Percentiles rank a stretch among this genome's conserved stretches.
Evolutionary conservation across 164 flowering plant genomes (phyloP).

Genomic region (Malania oleifera): DNA sequence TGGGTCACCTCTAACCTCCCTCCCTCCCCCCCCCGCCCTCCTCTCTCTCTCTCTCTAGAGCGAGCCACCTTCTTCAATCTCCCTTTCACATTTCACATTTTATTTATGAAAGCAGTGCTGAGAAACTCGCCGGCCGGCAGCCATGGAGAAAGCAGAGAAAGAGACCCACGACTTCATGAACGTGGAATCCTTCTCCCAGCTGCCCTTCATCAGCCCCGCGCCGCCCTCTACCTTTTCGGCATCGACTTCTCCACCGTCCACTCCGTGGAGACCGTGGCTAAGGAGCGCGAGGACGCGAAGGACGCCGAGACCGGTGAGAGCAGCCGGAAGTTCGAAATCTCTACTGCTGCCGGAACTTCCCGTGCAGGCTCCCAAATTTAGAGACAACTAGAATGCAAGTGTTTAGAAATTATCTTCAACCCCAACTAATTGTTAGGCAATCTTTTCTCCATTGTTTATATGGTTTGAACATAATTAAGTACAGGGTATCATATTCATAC

Average conservation of each 20-base stretch:
- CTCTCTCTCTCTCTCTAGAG: neutral
- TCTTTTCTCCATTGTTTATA: no score
- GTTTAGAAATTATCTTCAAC: no score
- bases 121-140: no score
- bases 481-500: no score
- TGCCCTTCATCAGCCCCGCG: constrained; percentile 80
- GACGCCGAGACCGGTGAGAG: constrained; percentile 14
- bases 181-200: constrained; percentile 91
- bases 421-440: no score
- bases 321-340: constrained; percentile 72
- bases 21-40: no score
- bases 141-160: constrained; percentile 55
- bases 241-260: constrained; percentile 42
- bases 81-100: no score
- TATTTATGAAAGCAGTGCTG: no score
- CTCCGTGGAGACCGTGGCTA: constrained; percentile 25
- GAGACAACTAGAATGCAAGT: no score
- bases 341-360: constrained; percentile 85
- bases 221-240: constrained; percentile 72
- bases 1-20: constrained; percentile 34
- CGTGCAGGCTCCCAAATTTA: no score
- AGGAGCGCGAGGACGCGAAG: constrained; percentile 12
- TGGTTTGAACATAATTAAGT: no score
- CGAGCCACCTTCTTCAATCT: neutral
- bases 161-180: constrained; percentile 92